Evolutionary conservation across 2,329 filamentous ascomycete genomes (phyloP).

Genomic region (Penicillium nordicum): DNA sequence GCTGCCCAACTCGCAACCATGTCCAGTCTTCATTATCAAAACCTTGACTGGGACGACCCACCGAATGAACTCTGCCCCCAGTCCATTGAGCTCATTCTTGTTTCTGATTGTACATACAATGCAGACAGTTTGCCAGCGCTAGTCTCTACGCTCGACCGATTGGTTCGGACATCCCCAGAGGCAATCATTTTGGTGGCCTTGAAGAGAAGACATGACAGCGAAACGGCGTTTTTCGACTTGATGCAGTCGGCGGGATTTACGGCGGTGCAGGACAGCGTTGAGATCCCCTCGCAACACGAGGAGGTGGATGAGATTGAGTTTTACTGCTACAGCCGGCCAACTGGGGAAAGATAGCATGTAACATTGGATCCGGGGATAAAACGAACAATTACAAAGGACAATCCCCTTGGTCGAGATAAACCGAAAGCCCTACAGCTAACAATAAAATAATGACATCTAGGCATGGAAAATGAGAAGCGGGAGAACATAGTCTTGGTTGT

Average conservation of each 20-base stretch:
- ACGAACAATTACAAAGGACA: background rate
- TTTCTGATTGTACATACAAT: slow-evolving; percentile 73
- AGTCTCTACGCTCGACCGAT: slow-evolving; percentile 53
- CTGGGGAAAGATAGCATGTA: background rate
- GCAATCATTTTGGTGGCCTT: slow-evolving; percentile 58
- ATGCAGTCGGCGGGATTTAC: slow-evolving; percentile 45
- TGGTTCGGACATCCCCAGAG: slow-evolving; percentile 49
- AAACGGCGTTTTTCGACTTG: slow-evolving; percentile 63
- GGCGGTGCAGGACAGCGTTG: slow-evolving; percentile 29
- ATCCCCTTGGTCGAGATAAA: background rate
- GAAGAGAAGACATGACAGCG: slow-evolving; percentile 65
- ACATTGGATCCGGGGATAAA: background rate
- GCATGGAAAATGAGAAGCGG: no score
- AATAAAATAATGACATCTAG: background rate
- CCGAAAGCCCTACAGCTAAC: background rate
- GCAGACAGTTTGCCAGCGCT: slow-evolving; percentile 62
- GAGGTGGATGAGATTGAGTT: slow-evolving; percentile 39
- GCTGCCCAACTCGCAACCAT: slow-evolving; percentile 42
- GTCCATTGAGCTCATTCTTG: slow-evolving; percentile 57
- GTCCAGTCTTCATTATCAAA: slow-evolving; percentile 47
- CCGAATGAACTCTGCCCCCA: slow-evolving; percentile 43
- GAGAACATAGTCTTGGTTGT: background rate
- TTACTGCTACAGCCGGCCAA: slow-evolving; percentile 31
- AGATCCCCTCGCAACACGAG: slow-evolving; percentile 38
- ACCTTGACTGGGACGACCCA: slow-evolving; percentile 62